Conservation (phyloP, 306 rosid species). For the Quercus aquifolioides region DNA sequence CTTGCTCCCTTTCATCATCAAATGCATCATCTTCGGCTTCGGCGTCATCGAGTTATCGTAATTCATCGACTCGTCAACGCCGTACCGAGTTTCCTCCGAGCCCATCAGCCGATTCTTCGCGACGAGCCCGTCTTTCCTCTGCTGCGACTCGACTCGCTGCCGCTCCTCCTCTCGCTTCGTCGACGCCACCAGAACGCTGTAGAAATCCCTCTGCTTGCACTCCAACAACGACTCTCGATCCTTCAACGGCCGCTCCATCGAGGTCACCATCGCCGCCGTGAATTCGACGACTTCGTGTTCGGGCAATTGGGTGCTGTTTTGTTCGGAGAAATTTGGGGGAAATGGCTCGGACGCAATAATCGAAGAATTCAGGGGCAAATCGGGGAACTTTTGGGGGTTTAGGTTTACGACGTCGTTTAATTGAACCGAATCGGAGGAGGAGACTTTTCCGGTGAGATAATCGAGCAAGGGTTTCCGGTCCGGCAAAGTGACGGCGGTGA, state of each 20-base stretch:
- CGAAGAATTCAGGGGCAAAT: constrained; percentile 25
- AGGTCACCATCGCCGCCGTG: constrained; percentile 49
- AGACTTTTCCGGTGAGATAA: constrained; percentile 70
- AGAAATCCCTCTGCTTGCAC: constrained; percentile 80
- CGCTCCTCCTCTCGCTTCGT: constrained; percentile 94
- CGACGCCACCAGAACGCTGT: constrained; percentile 61
- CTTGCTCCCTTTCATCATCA: constrained; percentile 70
- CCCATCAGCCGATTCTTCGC: constrained; percentile 89
- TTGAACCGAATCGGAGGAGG: constrained; percentile 80
- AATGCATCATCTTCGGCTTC: constrained; percentile 66
- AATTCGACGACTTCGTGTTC: constrained; percentile 30
- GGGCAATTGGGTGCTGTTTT: not conserved
- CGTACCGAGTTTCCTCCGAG: constrained; percentile 69
- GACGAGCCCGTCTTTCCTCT: constrained; percentile 90
- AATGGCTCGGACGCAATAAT: not conserved
- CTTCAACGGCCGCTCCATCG: constrained; percentile 69
- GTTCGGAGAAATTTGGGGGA: not conserved
- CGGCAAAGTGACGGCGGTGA: constrained; percentile 78
- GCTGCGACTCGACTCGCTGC: constrained; percentile 81
- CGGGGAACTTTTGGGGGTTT: constrained; percentile 35
- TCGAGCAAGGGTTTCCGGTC: constrained; percentile 89
- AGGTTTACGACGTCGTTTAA: not conserved
- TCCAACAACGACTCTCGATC: constrained; percentile 76
- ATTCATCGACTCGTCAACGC: constrained; percentile 47
- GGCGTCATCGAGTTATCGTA: constrained; percentile 48